phyloP scores from a whole-genome alignment of 2,329 filamentous ascomycete species.

The Monilinia fructigena region DNA sequence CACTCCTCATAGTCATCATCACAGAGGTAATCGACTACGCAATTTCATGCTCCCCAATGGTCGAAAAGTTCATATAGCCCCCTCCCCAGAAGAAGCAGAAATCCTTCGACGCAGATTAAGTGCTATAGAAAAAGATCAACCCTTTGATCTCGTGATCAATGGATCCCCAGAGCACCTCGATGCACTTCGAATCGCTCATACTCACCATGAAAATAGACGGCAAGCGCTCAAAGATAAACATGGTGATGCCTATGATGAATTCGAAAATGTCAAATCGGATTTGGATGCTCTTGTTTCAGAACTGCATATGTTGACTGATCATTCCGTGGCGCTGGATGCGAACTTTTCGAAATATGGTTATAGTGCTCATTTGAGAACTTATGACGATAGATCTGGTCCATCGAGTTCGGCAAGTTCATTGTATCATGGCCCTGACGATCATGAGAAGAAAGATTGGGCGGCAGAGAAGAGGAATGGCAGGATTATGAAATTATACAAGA shows the following conservation, averaged over 20 bases:
- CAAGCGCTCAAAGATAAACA: conserved; percentile 50
- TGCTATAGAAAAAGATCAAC: conserved; percentile 37
- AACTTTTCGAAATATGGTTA: conserved; percentile 66
- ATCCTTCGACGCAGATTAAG: conserved; percentile 47
- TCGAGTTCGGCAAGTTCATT: conserved; percentile 29
- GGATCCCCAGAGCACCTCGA: conserved; percentile 50
- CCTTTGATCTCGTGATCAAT: conserved; percentile 57
- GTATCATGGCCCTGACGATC: conserved; percentile 31
- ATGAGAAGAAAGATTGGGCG: conserved; percentile 43
- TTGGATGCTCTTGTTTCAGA: conserved; percentile 53
- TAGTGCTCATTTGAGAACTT: conserved; percentile 55
- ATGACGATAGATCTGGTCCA: conserved; percentile 39
- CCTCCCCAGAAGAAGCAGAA: conserved; percentile 55
- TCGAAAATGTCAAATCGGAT: conserved; percentile 54
- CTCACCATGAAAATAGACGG: conserved; percentile 52
- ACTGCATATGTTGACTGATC: conserved; percentile 53
- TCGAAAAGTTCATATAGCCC: conserved; percentile 54
- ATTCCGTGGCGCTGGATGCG: conserved; percentile 55
- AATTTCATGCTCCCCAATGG: conserved; percentile 58
- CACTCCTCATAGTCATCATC: conserved; percentile 28
- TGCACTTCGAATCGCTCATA: conserved; percentile 51
- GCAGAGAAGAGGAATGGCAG: conserved; percentile 42
- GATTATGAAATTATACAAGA: conserved; percentile 57
- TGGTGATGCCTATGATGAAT: conserved; percentile 53
- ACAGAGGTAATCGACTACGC: conserved; percentile 45